These are phyloP conservation scores for Magnolia changhungtana DNA, from an alignment of 164 flowering plant genomes.

Conservation along the genomic window DNA sequence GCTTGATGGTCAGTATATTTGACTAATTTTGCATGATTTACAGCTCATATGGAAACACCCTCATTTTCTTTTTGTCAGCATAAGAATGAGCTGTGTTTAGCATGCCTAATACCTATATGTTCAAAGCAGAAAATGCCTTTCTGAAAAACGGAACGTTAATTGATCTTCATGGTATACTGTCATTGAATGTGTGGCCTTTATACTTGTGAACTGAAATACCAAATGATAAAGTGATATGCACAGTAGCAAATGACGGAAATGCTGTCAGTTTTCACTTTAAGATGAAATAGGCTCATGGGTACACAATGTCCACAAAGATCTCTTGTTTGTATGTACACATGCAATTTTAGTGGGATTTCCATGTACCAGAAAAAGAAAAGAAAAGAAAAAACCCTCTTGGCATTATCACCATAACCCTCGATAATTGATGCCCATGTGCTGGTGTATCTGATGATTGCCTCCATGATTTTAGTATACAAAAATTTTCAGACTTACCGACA, in stretches of 20 bases:
- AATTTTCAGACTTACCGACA: too few species aligned
- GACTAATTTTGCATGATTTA: background rate
- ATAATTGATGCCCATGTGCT: too few species aligned
- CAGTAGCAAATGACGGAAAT: background rate
- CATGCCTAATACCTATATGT: background rate
- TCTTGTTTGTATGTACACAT: background rate
- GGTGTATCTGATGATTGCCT: too few species aligned
- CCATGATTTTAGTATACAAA: too few species aligned
- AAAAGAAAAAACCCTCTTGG: too few species aligned
- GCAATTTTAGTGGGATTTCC: background rate
- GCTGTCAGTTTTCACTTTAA: too few species aligned
- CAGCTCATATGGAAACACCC: background rate
- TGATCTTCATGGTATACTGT: background rate
- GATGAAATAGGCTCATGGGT: background rate
- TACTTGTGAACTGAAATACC: background rate
- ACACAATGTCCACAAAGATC: background rate
- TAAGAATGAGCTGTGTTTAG: background rate
- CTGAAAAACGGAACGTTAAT: background rate
- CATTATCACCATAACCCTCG: too few species aligned
- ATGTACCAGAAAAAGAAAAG: too few species aligned
- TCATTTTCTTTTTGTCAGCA: too few species aligned
- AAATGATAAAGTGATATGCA: background rate
- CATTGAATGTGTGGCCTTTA: background rate
- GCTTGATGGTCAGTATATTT: background rate
- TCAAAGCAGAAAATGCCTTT: background rate